Conservation (phyloP, 345 rosid species). For the Aquilaria yunnanensis region DNA sequence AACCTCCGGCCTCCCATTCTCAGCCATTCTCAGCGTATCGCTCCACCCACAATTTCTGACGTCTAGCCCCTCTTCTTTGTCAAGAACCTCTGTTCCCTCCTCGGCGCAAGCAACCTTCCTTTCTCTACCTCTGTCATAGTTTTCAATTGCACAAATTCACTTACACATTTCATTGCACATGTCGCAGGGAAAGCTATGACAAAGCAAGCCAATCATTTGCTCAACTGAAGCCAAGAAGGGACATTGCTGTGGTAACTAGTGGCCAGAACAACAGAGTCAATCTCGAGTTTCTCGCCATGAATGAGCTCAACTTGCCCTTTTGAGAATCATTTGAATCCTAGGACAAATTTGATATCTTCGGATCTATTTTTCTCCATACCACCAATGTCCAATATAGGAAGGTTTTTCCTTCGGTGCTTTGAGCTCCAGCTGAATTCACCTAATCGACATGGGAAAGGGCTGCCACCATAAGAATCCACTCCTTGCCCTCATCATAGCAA, state of each 20-base stretch:
- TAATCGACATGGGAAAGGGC: no score
- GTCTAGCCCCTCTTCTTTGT: no score
- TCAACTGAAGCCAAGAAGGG: slow-evolving; percentile 74
- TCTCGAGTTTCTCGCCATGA: slow-evolving; percentile 44
- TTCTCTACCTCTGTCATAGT: no score
- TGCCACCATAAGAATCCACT: no score
- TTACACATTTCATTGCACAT: no score
- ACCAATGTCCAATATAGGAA: slow-evolving; percentile 75
- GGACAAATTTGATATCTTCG: slow-evolving; percentile 59
- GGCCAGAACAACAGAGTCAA: slow-evolving; percentile 64
- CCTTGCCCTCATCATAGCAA: no score
- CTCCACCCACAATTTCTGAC: no score
- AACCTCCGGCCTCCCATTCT: no score
- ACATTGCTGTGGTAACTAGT: slow-evolving; percentile 80
- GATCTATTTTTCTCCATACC: slow-evolving; percentile 59
- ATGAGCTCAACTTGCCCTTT: slow-evolving; percentile 51
- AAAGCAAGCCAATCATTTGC: slow-evolving; percentile 11
- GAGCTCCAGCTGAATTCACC: slow-evolving; percentile 37
- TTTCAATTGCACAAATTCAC: no score
- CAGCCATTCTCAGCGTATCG: no score
- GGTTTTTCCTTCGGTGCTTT: slow-evolving; percentile 61
- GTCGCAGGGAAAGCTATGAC: background rate
- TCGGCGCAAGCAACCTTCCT: no score
- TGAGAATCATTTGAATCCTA: slow-evolving; percentile 57
- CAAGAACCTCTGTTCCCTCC: no score